Percentiles rank a stretch among this genome's conserved stretches.
These are phyloP conservation scores for Sanghuangporus weigelae DNA, from an alignment of 1,284 basidiomycete species.

Conservation along the genomic window DNA sequence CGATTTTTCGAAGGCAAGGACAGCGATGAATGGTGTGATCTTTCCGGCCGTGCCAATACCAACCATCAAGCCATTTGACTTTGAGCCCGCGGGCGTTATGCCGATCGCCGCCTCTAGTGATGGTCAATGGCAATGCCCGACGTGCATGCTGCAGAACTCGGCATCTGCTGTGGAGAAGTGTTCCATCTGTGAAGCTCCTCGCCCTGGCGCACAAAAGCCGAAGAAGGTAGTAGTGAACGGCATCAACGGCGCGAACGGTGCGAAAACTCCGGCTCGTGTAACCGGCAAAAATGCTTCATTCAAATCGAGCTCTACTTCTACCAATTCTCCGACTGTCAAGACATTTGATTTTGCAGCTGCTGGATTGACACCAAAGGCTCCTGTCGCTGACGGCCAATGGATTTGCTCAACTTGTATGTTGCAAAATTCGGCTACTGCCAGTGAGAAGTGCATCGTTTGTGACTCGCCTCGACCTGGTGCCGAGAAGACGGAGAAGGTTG, in stretches of 20 bases:
- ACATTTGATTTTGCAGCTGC: conserved; percentile 49
- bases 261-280: background rate
- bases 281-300: background rate
- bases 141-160: conserved; percentile 43
- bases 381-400: conserved; percentile 31
- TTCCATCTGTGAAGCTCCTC: conserved; percentile 42
- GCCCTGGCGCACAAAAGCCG: conserved; percentile 24
- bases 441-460: conserved; percentile 37
- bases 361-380: conserved; percentile 38
- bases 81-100: conserved; percentile 32
- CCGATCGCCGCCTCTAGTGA: conserved; percentile 16
- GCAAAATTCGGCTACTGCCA: conserved; percentile 30
- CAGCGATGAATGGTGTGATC: background rate
- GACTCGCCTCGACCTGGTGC: conserved; percentile 33
- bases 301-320: background rate
- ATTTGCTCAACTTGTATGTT: conserved; percentile 39
- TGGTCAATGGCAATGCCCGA: conserved; percentile 40
- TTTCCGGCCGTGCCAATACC: background rate
- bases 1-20: conserved; percentile 30
- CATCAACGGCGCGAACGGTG: background rate
- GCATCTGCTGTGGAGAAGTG: conserved; percentile 42
- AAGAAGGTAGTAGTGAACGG: conserved; percentile 9
- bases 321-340: conserved; percentile 9
- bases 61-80: conserved; percentile 3
- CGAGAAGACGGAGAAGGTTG: background rate